Evolutionary conservation across 1,284 basidiomycete species (phyloP).

Genomic region (Athelia psychrophila): DNA sequence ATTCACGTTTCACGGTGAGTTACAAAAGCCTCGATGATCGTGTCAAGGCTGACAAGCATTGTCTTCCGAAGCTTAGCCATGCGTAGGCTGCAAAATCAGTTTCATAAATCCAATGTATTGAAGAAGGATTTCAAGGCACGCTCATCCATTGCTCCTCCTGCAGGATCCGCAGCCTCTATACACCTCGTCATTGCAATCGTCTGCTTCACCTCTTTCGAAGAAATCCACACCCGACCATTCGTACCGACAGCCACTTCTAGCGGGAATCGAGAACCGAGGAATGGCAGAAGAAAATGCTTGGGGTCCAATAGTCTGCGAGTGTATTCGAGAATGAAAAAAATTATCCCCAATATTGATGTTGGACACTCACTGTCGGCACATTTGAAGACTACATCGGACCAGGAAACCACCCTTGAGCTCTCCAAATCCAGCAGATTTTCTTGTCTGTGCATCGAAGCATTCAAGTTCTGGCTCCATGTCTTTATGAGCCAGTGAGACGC

Average conservation of each 20-base stretch:
- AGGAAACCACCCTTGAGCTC: slow-evolving; percentile 81
- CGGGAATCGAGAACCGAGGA: slow-evolving; percentile 71
- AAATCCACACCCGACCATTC: slow-evolving; percentile 84
- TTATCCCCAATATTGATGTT: slow-evolving; percentile 4
- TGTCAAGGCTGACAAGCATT: no score
- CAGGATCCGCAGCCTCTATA: slow-evolving; percentile 72
- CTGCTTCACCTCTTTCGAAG: slow-evolving; percentile 62
- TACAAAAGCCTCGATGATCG: no score
- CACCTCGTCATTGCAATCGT: slow-evolving; percentile 67
- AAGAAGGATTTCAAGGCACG: slow-evolving; percentile 50
- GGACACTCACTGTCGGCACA: slow-evolving; percentile 71
- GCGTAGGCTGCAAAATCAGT: background rate
- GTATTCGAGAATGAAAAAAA: slow-evolving; percentile 1
- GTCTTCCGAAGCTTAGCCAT: no score
- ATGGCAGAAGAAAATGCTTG: slow-evolving; percentile 69
- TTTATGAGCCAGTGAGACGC: slow-evolving; percentile 82
- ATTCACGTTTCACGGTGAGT: slow-evolving; percentile 12
- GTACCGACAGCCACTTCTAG: slow-evolving; percentile 77
- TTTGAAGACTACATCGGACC: slow-evolving; percentile 69
- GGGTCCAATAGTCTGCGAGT: slow-evolving; percentile 64
- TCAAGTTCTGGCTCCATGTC: slow-evolving; percentile 90
- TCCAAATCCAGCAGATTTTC: slow-evolving; percentile 81
- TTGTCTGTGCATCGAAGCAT: slow-evolving; percentile 84
- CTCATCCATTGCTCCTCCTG: slow-evolving; percentile 56
- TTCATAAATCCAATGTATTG: slow-evolving; percentile 45